A percentile compares a stretch with the other conserved stretches of the same genome.
Evolutionary conservation across 306 rosid species (phyloP).

Genomic region (Arachis stenosperma): DNA sequence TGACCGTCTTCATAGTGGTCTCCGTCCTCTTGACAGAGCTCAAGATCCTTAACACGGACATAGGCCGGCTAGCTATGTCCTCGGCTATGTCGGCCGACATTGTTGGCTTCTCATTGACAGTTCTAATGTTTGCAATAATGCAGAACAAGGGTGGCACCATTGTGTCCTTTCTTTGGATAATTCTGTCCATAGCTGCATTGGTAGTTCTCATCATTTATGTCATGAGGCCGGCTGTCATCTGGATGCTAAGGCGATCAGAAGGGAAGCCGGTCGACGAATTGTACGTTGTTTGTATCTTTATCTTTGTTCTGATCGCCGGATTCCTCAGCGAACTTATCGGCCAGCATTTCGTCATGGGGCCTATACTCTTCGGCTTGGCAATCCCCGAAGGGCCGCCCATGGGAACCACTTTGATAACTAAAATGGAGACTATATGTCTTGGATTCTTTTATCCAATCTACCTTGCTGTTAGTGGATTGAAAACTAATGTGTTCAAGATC

Average conservation of each 20-base stretch:
- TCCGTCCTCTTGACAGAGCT: constrained; percentile 57
- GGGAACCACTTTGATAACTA: constrained; percentile 53
- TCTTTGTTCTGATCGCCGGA: constrained; percentile 41
- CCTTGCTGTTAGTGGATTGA: constrained; percentile 61
- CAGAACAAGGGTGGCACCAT: background rate
- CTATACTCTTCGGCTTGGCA: constrained; percentile 55
- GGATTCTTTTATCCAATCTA: constrained; percentile 57
- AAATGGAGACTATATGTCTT: constrained; percentile 46
- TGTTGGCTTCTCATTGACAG: constrained; percentile 30
- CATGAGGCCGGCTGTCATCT: constrained; percentile 39
- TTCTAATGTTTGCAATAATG: constrained; percentile 1
- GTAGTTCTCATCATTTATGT: constrained; percentile 14
- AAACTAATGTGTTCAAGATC: constrained; percentile 53
- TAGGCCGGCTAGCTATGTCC: constrained; percentile 62
- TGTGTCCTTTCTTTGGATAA: background rate
- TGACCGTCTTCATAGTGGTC: constrained; percentile 50
- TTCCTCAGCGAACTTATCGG: constrained; percentile 53
- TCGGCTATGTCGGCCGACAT: constrained; percentile 49
- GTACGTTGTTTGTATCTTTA: constrained; percentile 23
- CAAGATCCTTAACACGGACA: constrained; percentile 58
- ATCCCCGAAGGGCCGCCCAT: constrained; percentile 72
- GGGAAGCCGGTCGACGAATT: constrained; percentile 43
- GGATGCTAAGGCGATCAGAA: constrained; percentile 33
- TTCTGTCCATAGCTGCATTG: constrained; percentile 34
- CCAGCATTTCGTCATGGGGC: constrained; percentile 62